phyloP scores from a whole-genome alignment of 1,139 yeast species.

The Debaryomyces fabryi region DNA sequence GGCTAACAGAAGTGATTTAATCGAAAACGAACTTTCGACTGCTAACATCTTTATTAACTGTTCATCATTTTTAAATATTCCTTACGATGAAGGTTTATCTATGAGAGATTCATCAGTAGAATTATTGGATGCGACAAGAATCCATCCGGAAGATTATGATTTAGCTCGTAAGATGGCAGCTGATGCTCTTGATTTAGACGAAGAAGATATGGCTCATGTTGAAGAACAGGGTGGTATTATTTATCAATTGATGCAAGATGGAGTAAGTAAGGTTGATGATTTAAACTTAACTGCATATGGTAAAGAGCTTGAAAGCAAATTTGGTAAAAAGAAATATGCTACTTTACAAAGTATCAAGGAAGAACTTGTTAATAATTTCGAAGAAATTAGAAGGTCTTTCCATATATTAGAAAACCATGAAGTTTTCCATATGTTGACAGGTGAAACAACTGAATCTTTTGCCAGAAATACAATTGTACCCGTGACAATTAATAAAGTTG shows the following conservation, averaged over 20 bases:
- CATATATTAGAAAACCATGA: slow-evolving; percentile 68
- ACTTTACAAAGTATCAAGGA: slow-evolving; percentile 86
- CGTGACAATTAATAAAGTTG: slow-evolving; percentile 63
- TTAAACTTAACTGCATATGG: slow-evolving; percentile 91
- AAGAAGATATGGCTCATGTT: slow-evolving; percentile 84
- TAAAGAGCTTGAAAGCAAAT: slow-evolving; percentile 79
- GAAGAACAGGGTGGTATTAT: slow-evolving; percentile 84
- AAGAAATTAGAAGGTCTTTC: slow-evolving; percentile 77
- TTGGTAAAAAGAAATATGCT: slow-evolving; percentile 76
- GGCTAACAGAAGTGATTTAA: slow-evolving; percentile 73
- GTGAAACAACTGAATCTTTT: slow-evolving; percentile 75
- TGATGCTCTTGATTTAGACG: slow-evolving; percentile 94
- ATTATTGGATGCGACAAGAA: slow-evolving; percentile 88
- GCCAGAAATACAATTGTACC: slow-evolving; percentile 77
- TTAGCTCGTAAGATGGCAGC: slow-evolving; percentile 97
- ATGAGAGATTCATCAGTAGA: slow-evolving; percentile 66
- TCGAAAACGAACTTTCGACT: slow-evolving; percentile 77
- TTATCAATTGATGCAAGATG: slow-evolving; percentile 77
- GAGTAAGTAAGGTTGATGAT: slow-evolving; percentile 83
- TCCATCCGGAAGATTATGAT: slow-evolving; percentile 97
- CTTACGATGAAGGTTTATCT: slow-evolving; percentile 58
- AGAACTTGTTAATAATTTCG: slow-evolving; percentile 85
- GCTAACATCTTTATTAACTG: slow-evolving; percentile 87
- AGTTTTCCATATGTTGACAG: slow-evolving; percentile 86
- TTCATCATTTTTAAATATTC: slow-evolving; percentile 85